A percentile compares a stretch with the other conserved stretches of the same genome.
Evolutionary conservation across 129 eudicot genomes (phyloP).

Genomic region (Saposhnikovia divaricata): DNA sequence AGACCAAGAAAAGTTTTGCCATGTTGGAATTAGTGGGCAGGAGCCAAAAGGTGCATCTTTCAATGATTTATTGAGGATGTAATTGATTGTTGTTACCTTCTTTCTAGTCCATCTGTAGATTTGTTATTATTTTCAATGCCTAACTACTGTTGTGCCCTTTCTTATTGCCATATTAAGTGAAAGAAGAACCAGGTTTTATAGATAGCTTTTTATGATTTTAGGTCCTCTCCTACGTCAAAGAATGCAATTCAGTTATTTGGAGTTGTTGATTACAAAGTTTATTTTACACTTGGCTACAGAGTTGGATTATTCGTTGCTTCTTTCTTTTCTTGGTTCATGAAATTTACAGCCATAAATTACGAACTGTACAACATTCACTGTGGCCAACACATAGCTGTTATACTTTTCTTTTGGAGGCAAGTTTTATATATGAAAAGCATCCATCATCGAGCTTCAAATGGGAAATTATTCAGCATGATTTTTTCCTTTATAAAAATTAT

Average conservation of each 20-base stretch:
- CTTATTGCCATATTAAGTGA: not conserved
- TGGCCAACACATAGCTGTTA: not conserved
- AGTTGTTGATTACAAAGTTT: constrained; percentile 88
- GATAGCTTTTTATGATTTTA: constrained; percentile 15
- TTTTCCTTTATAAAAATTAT: not conserved
- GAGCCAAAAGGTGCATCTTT: too few species aligned
- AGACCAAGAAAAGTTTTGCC: too few species aligned
- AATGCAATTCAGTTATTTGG: constrained; percentile 86
- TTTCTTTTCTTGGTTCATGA: not conserved
- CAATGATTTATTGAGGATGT: too few species aligned
- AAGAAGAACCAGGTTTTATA: not conserved
- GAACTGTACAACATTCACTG: not conserved
- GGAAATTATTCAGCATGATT: not conserved
- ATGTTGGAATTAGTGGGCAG: too few species aligned
- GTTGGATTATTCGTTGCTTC: constrained; percentile 21
- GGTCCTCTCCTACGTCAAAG: constrained; percentile 75
- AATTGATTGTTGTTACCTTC: too few species aligned
- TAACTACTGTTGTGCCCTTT: not conserved
- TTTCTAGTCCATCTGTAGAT: too few species aligned
- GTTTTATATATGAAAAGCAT: too few species aligned
- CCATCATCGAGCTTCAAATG: not conserved
- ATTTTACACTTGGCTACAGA: constrained; percentile 86
- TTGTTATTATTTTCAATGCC: not conserved
- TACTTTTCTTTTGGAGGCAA: not conserved
- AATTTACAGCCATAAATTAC: not conserved